These are phyloP conservation scores for Venturia carpophila DNA, from an alignment of 2,329 filamentous ascomycete species.

Conservation along the genomic window DNA sequence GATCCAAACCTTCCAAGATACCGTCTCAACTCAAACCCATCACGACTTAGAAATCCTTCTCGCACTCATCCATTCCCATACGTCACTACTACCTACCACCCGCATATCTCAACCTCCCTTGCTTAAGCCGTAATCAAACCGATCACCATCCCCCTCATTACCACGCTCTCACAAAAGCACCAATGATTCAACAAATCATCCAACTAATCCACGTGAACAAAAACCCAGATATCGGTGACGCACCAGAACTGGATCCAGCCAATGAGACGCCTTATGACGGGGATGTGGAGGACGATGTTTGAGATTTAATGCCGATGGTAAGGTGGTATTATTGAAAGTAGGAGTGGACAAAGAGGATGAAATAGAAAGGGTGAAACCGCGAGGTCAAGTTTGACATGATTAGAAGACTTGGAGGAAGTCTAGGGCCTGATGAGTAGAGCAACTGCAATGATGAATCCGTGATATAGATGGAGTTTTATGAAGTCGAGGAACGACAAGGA, in stretches of 20 bases:
- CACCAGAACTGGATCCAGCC: background rate
- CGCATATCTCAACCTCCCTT: too few species aligned
- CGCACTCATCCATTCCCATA: background rate
- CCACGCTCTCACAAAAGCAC: background rate
- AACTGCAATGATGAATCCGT: too few species aligned
- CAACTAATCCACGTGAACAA: background rate
- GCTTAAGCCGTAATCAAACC: too few species aligned
- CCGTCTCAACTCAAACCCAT: background rate
- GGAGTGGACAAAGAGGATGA: conserved; percentile 20
- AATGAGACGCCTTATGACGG: background rate
- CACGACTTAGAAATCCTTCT: background rate
- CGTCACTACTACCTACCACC: background rate
- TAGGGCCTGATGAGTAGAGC: too few species aligned
- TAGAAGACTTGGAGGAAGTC: too few species aligned
- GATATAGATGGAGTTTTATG: too few species aligned
- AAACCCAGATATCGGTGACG: background rate
- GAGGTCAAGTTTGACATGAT: too few species aligned
- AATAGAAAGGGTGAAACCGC: too few species aligned
- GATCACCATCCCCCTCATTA: background rate
- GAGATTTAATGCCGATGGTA: too few species aligned
- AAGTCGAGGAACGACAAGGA: too few species aligned
- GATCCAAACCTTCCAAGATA: too few species aligned
- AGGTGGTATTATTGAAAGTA: background rate
- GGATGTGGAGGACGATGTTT: background rate
- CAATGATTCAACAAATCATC: background rate